These are phyloP conservation scores for Thelephora ganbajun DNA, from an alignment of 768 basidiomycete species.

Conservation along the genomic window DNA sequence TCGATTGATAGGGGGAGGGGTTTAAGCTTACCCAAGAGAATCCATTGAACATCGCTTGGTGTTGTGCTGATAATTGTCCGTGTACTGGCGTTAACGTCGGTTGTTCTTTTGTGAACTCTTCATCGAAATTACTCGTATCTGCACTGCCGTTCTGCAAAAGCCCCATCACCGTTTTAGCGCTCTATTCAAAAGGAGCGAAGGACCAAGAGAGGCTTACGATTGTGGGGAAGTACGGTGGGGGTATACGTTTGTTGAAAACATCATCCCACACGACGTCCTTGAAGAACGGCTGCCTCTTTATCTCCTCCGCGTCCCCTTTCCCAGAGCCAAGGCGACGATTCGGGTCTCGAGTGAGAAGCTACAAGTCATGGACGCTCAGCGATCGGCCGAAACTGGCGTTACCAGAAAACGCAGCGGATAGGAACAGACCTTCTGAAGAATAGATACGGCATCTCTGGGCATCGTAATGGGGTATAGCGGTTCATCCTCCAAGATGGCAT, in stretches of 20 bases:
- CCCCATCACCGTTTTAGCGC: background rate
- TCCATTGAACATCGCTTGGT: constrained; percentile 92
- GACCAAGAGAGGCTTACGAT: constrained; percentile 45
- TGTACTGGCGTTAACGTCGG: constrained; percentile 97
- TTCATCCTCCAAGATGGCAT: constrained; percentile 97
- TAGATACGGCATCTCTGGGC: constrained; percentile 93
- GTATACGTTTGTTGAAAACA: constrained; percentile 93
- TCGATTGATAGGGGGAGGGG: too few species aligned
- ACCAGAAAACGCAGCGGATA: background rate
- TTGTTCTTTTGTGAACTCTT: constrained; percentile 94
- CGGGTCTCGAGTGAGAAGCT: constrained; percentile 92
- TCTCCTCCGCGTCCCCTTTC: constrained; percentile 89
- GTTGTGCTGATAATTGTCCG: constrained; percentile 75
- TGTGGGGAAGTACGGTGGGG: constrained; percentile 93
- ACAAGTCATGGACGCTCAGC: constrained; percentile 3
- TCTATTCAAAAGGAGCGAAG: background rate
- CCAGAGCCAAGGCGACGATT: constrained; percentile 79
- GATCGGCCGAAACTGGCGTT: background rate
- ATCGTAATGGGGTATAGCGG: constrained; percentile 98
- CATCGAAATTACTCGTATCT: constrained; percentile 89
- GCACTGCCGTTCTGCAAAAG: constrained; percentile 60
- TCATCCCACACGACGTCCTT: constrained; percentile 97
- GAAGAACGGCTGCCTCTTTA: constrained; percentile 97
- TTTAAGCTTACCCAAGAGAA: constrained; percentile 94
- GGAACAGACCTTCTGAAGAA: constrained; percentile 71